Evolutionary conservation across 2,329 filamentous ascomycete species (phyloP), one percentile per base, ranked within the genome.

Genomic region (Fusarium sp.): DNA sequence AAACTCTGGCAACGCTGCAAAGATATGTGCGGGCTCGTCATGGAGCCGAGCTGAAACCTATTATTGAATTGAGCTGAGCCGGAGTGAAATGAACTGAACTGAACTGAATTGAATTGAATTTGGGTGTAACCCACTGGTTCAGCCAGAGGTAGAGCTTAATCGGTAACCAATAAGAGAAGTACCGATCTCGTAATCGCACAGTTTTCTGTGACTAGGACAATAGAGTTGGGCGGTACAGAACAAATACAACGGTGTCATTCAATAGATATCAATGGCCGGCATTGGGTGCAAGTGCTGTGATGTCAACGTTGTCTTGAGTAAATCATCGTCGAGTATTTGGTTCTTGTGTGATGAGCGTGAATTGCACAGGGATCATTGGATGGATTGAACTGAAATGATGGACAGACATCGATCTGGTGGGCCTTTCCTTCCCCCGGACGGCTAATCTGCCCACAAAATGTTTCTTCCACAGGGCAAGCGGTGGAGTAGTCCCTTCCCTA

Each of bases 361-460:
- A 45, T 38, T 68, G 44, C 62, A 52, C 67, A 57, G 40, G 63
- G 47, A 38, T 38, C 34, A 38, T 38, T 38, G 34, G 34, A 38
- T 10, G 18, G 34, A 49, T 58, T 29, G 57, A 57, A 27, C 22
- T 60, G 40, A 45, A 51, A 63, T 63, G 40, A 61, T 22, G 20
- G 50, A 42, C 34, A 38, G 51, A 56, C 64, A 72, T 53, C 64
- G 52, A 50, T 45, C 52, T 55, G 46, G 67, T 57, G 68, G 64
- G 43, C 50, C 50, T 29, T 34, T 51, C n/a, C 25, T 56, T 51
- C 42, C 68, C 64, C 66, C 54, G 27, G 59, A 57, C 32, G 43
- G 32, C 16, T 44, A 60, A 29, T 50, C 46, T 57, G 44, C 52
- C 68, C 68, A 71, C 68, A 71, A 71, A 71, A 58, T 71, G 68